phyloP scores from a whole-genome alignment of 2,329 filamentous ascomycete genomes.

The Parafenestella ontariensis region DNA sequence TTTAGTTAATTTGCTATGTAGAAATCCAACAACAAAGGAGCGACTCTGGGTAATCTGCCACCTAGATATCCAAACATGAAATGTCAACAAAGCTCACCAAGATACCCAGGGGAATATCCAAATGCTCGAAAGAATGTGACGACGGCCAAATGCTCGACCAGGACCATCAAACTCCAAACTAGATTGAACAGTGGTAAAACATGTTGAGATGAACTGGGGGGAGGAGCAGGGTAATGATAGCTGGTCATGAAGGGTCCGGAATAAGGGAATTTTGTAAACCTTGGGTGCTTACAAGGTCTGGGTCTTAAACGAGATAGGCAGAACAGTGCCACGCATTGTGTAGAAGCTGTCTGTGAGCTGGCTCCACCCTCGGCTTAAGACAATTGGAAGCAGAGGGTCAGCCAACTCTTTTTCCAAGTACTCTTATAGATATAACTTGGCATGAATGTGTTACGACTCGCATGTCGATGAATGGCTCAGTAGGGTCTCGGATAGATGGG shows the following conservation, averaged over 20 bases:
- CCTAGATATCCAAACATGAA: too few species aligned
- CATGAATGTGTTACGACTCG: background rate
- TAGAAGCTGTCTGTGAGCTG: background rate
- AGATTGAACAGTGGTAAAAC: background rate
- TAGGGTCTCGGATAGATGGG: constrained; percentile 10
- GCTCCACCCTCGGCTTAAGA: background rate
- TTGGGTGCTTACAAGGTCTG: background rate
- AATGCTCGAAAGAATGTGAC: background rate
- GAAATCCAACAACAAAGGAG: background rate
- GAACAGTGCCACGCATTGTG: background rate
- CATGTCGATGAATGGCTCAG: constrained; percentile 37
- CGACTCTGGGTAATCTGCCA: too few species aligned
- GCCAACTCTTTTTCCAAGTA: background rate
- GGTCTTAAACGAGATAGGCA: background rate
- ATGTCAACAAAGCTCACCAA: too few species aligned
- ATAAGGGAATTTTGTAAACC: background rate
- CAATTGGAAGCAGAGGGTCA: background rate
- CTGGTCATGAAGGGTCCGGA: background rate
- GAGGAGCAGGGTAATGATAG: background rate
- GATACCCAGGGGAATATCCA: too few species aligned
- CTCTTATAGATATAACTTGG: background rate
- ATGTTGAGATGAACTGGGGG: background rate
- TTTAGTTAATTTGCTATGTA: background rate
- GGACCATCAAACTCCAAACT: background rate
- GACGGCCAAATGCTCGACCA: background rate